These are phyloP conservation scores for Hortiboletus flavorubellus DNA, from an alignment of 768 basidiomycete species.

Conservation along the genomic window DNA sequence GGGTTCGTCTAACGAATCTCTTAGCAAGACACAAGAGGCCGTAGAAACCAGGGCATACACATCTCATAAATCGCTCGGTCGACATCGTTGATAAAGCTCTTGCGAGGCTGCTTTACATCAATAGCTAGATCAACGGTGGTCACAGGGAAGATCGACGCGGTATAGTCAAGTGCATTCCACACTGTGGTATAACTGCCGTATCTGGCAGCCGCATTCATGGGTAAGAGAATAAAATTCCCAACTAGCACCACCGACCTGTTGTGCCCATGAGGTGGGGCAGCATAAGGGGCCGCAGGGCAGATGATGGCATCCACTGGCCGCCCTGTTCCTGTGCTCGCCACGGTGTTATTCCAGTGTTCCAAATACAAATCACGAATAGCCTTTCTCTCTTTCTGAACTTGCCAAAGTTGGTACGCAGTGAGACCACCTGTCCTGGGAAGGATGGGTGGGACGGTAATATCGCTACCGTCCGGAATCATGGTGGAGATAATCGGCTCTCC, in stretches of 20 bases:
- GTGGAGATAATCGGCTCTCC: constrained; percentile 56
- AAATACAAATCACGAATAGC: constrained; percentile 55
- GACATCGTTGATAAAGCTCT: constrained; percentile 43
- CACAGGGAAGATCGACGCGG: constrained; percentile 61
- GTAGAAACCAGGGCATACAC: constrained; percentile 41
- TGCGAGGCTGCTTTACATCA: constrained; percentile 45
- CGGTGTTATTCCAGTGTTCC: constrained; percentile 59
- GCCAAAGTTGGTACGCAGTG: constrained; percentile 66
- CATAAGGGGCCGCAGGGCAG: constrained; percentile 54
- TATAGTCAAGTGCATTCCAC: constrained; percentile 69
- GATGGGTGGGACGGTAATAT: constrained; percentile 21
- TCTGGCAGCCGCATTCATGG: constrained; percentile 28
- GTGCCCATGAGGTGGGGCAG: constrained; percentile 61
- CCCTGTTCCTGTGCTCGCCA: constrained; percentile 54
- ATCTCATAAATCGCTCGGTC: constrained; percentile 51
- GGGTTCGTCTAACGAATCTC: constrained; percentile 48
- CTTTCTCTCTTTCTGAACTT: constrained; percentile 48
- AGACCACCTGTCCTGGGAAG: constrained; percentile 28
- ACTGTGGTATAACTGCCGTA: constrained; percentile 53
- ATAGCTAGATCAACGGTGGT: constrained; percentile 51
- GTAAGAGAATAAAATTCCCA: neutral
- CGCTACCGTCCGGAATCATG: constrained; percentile 39
- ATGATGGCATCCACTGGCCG: constrained; percentile 77
- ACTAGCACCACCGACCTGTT: constrained; percentile 39
- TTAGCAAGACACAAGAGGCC: neutral